Evolutionary conservation across 2,329 filamentous ascomycete species (phyloP), one percentile per base, ranked within the genome.

Genomic region (Aspergillus sp.): DNA sequence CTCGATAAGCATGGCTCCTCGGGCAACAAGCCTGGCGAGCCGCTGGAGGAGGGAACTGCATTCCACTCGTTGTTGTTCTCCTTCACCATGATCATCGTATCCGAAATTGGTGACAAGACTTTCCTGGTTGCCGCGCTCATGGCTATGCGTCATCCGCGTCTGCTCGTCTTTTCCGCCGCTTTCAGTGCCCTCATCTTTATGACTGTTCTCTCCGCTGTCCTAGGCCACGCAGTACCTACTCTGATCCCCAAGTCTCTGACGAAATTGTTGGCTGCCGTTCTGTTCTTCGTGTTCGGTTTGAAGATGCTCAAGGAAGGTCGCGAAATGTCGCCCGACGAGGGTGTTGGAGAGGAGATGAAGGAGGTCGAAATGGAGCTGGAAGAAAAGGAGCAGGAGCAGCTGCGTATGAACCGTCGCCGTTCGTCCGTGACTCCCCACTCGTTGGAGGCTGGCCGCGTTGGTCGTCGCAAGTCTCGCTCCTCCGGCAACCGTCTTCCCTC

Each of bases 71-170:
- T 95, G 71, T 73, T 96, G 12, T 87, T 98, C 32, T 96, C 95
- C 15, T 87, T 97, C 62, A 94, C 93, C 60, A 99, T 98, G 95
- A 99, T 99, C 70, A 82, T 98, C 64, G 90, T 98, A 69, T 97
- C 94, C 50, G 95, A 99, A 76, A 88, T 99, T 70, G 95, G 95
- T 65, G 95, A 99, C 85, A 99, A 99, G 81, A 99, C 95, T 0
- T 99, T 99, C 81, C 84, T 99, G 47, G 92, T 99, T 21, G 95
- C 95, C 6, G 94, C 93, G 7, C 86, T 99, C 17, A 99, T 99
- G 95, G 95, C 95, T 12, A 99, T 99, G 95, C 95, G 97, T 75
- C 94, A 99, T 71, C 90, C 95, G 63, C 89, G 95, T 55, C 81
- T 97, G 65, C 85, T 98, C 12, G 95, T 99, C 63, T 99, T 99